These are phyloP conservation scores for Ceratobasidium sp. DNA, from an alignment of 1,284 basidiomycete species.

Conservation along the genomic window DNA sequence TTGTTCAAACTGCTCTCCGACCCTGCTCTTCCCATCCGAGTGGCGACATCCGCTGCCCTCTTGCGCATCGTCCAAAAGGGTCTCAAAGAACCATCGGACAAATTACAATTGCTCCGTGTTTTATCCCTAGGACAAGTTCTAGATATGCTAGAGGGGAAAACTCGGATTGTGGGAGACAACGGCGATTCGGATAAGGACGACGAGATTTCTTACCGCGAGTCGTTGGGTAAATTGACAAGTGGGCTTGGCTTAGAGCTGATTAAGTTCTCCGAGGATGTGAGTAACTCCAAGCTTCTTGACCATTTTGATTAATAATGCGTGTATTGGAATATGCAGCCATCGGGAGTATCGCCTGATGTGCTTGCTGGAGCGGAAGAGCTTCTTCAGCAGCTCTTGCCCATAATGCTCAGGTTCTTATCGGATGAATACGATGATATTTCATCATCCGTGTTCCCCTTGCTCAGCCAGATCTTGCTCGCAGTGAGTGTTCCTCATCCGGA, in stretches of 20 bases:
- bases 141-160: slow-evolving; percentile 82
- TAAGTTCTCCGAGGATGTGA: slow-evolving; percentile 84
- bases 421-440: slow-evolving; percentile 92
- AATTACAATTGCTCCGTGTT: slow-evolving; percentile 91
- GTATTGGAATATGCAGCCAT: slow-evolving; percentile 18
- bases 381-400: slow-evolving; percentile 80
- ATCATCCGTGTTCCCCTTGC: slow-evolving; percentile 84
- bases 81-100: slow-evolving; percentile 91
- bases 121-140: slow-evolving; percentile 87
- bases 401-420: slow-evolving; percentile 89
- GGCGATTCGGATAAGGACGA: slow-evolving; percentile 72
- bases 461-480: slow-evolving; percentile 78
- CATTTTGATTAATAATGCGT: slow-evolving; percentile 29
- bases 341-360: slow-evolving; percentile 60
- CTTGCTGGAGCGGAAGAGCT: slow-evolving; percentile 77
- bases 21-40: slow-evolving; percentile 80
- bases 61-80: slow-evolving; percentile 91
- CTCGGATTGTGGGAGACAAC: slow-evolving; percentile 73
- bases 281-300: slow-evolving; percentile 53
- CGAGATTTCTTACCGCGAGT: slow-evolving; percentile 89
- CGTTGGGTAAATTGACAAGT: slow-evolving; percentile 88
- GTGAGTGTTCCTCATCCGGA: slow-evolving; percentile 64
- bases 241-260: slow-evolving; percentile 86
- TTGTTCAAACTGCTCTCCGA: slow-evolving; percentile 91
- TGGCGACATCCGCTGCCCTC: slow-evolving; percentile 85